These are phyloP conservation scores for Boletus rubropictus DNA, from an alignment of 768 basidiomycete genomes.

Conservation along the genomic window DNA sequence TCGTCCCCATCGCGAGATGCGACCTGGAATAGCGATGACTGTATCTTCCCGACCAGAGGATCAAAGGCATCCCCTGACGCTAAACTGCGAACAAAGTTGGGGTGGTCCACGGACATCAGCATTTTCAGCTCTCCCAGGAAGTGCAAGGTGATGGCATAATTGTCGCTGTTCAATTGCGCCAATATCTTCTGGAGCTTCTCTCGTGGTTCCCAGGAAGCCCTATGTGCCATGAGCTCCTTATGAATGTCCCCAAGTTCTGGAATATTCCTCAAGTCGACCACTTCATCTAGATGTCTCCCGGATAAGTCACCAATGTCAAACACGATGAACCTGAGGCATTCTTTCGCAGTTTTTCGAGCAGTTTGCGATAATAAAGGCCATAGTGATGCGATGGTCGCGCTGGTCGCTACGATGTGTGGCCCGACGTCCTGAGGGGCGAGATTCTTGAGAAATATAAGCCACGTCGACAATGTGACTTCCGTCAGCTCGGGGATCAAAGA, in stretches of 20 bases:
- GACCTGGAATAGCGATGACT: slow-evolving; percentile 60
- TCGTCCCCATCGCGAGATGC: slow-evolving; percentile 78
- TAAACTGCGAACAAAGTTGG: slow-evolving; percentile 51
- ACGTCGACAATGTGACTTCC: slow-evolving; percentile 72
- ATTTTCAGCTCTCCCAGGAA: slow-evolving; percentile 70
- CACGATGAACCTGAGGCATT: slow-evolving; percentile 66
- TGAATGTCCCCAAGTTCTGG: slow-evolving; percentile 51
- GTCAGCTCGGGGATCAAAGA: slow-evolving; percentile 70
- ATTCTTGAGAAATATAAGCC: slow-evolving; percentile 70
- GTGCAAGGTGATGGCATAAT: slow-evolving; percentile 67
- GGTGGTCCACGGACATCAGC: slow-evolving; percentile 49
- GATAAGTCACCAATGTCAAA: slow-evolving; percentile 54
- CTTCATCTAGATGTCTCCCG: slow-evolving; percentile 57
- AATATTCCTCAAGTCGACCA: slow-evolving; percentile 73
- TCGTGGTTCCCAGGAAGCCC: slow-evolving; percentile 47
- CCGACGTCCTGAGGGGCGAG: slow-evolving; percentile 67
- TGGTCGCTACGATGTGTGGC: slow-evolving; percentile 80
- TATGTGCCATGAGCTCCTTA: slow-evolving; percentile 38
- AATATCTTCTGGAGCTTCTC: slow-evolving; percentile 60
- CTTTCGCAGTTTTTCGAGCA: slow-evolving; percentile 48
- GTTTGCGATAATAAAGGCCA: slow-evolving; percentile 61
- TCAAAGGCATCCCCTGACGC: slow-evolving; percentile 87
- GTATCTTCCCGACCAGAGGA: slow-evolving; percentile 59
- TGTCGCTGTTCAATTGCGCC: slow-evolving; percentile 72
- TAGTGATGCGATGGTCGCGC: slow-evolving; percentile 71